Base-by-base conservation (phyloP, 2,329 filamentous ascomycete species). In the Rugonectria rugulosa region DNA sequence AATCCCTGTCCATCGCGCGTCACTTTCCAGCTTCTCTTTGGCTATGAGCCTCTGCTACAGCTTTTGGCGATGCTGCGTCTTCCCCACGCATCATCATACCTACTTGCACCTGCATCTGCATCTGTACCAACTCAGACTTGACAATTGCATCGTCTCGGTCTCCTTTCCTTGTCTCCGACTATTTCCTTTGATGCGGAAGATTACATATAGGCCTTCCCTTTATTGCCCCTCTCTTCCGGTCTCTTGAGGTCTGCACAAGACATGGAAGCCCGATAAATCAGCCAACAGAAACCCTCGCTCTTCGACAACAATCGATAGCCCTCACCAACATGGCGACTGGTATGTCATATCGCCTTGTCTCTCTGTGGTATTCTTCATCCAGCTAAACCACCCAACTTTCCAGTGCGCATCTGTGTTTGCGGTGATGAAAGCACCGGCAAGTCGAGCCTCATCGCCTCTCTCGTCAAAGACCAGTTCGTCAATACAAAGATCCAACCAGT, bases 381-480 rank as follows among this genome's bases (percentile, higher is more conserved):
- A 57, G 63, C 62, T 63, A 56, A n/a, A n/a, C n/a, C n/a, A n/a
- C n/a, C 40, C 62, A 36, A 36, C 19, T 55, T 41, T 26, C 31
- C 49, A 76, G 94, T 98, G 58, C 90, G 95, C 63, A 93, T 98
- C 70, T 97, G 92, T 75, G 91, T 98, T 56, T 97, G 93, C 78
- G 95, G 95, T 70, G 95, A 99, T 74, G 94, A 98, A 77, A 90
- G 90, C 67, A 92, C 90, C n/a, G 92, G 92, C 68, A 97, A 97
- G 78, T 95, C 90, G 57, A 95, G 91, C 74, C 83, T 97, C 73
- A 96, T 97, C 71, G 95, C 93, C 52, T 96, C 92, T 53, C 87
- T 99, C 32, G 94, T 99, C 73, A 98, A 98, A 73, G 94, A 97
- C 72, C 90, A 94, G 73, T 99, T 98, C 75, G 91, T 98, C 68